Evolutionary conservation across 2,329 filamentous ascomycete species (phyloP).

Genomic region (Penicillium paneum): DNA sequence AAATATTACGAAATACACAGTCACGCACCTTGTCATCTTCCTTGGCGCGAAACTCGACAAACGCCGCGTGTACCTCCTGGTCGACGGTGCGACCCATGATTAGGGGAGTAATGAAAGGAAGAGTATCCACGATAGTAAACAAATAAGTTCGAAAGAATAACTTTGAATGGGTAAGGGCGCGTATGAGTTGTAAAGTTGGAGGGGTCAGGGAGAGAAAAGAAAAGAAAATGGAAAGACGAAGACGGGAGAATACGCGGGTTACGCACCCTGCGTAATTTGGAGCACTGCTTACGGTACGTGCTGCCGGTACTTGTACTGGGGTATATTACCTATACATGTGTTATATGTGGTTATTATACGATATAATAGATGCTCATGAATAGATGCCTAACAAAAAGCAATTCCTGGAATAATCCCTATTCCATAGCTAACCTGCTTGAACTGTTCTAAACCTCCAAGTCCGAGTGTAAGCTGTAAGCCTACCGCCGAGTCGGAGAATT

Average conservation of each 20-base stretch:
- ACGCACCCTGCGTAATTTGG: slow-evolving; percentile 22
- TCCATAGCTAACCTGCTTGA: not conserved
- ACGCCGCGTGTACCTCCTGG: slow-evolving; percentile 52
- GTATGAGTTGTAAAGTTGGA: slow-evolving; percentile 14
- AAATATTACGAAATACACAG: slow-evolving; percentile 45
- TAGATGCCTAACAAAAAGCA: not conserved
- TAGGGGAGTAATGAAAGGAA: slow-evolving; percentile 24
- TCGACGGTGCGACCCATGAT: slow-evolving; percentile 52
- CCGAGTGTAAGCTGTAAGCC: not conserved
- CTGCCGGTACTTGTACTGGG: not conserved
- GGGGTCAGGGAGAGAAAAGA: slow-evolving; percentile 14
- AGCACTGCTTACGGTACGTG: slow-evolving; percentile 17
- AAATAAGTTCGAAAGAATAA: not conserved
- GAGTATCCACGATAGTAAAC: not conserved
- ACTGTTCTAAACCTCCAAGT: not conserved
- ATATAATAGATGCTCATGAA: not conserved
- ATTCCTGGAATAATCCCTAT: not conserved
- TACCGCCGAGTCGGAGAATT: slow-evolving; percentile 1
- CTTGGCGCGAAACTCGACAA: slow-evolving; percentile 54
- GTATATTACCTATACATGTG: not conserved
- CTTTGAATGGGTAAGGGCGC: slow-evolving; percentile 12
- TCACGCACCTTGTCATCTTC: slow-evolving; percentile 51
- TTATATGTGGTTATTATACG: too few species aligned
- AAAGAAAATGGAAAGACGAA: slow-evolving; percentile 24
- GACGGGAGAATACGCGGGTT: slow-evolving; percentile 23